Evolutionary conservation across 805 yeast species (phyloP).

Genomic region (Cyberlindnera saturnus): DNA sequence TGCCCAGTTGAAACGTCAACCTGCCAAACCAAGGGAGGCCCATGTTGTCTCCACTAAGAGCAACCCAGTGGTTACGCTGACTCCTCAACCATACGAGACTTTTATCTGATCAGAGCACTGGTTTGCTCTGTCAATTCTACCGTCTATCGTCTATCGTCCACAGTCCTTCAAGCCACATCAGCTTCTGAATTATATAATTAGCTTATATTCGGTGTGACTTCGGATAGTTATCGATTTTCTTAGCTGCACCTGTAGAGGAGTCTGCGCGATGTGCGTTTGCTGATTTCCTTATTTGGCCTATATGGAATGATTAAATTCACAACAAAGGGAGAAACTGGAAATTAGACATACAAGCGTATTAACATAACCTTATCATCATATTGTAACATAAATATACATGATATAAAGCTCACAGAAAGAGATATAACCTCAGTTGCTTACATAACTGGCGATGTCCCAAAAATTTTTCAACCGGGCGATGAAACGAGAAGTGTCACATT

Average conservation of each 20-base stretch:
- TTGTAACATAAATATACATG: too few species aligned
- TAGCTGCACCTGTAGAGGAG: too few species aligned
- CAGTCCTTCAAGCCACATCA: background rate
- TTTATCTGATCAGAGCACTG: slow-evolving; percentile 56
- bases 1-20: slow-evolving; percentile 92
- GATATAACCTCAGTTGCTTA: background rate
- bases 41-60: slow-evolving; percentile 73
- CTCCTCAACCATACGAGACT: slow-evolving; percentile 98
- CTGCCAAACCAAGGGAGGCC: slow-evolving; percentile 91
- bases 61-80: slow-evolving; percentile 86
- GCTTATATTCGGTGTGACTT: background rate
- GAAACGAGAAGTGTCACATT: too few species aligned
- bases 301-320: too few species aligned
- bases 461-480: too few species aligned
- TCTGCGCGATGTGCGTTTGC: too few species aligned
- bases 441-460: too few species aligned
- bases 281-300: too few species aligned
- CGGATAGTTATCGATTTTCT: too few species aligned
- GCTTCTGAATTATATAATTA: background rate
- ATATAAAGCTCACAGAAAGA: background rate
- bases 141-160: background rate
- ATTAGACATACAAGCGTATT: too few species aligned
- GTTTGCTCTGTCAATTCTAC: background rate
- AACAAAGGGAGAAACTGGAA: too few species aligned
- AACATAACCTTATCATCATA: too few species aligned